Evolutionary conservation across 2,329 filamentous ascomycete genomes (phyloP), one percentile per base, ranked within the genome.

Genomic region (Fusarium sp.): DNA sequence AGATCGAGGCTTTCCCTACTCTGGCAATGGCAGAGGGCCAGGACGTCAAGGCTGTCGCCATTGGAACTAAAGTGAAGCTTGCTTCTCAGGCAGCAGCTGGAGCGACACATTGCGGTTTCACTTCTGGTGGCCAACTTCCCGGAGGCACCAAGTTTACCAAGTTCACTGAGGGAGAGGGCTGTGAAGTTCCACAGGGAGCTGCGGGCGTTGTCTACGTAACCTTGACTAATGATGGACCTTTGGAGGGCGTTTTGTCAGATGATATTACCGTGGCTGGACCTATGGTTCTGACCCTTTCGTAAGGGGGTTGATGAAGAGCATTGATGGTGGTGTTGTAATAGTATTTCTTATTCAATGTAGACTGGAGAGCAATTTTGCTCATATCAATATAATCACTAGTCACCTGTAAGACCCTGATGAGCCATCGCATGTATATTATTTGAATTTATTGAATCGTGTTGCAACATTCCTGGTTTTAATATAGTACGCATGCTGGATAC

Each of bases 191-290:
- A 16, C 84, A 87, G 73, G 85, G 85, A 74, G 79, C 92, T 42
- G 82, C 84, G 11, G 91, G 91, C 46, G 82, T 92, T 68, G 86
- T 88, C 49, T 93, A 92, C 79, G 84, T 93, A 74, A 88, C 89
- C 73, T 83, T 93, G 70, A 87, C 90, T 57, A 91, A 77, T 73
- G 76, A 77, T 29, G 82, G 80, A 3, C 86, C 87, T 20, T 75
- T 83, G 29, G 80, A 79, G 23, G 87, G 86, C 35, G 77, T 82
- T 37, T 76, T 91, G 65, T 86, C 84, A 5, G 89, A 92, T 78
- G 86, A 85, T 56, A 89, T 90, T 71, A 88, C 89, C 47, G 81
- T 92, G 69, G 90, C 91, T 71, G 91, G 89, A 3, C 87, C 88
- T 47, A 85, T 89, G 81, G 85, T 88, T 53, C 80, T 90, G 77